Percentiles rank a stretch among this genome's conserved stretches.
These are phyloP conservation scores for Francoa sonchifolia DNA, from an alignment of 441 rosid genomes.

Conservation along the genomic window DNA sequence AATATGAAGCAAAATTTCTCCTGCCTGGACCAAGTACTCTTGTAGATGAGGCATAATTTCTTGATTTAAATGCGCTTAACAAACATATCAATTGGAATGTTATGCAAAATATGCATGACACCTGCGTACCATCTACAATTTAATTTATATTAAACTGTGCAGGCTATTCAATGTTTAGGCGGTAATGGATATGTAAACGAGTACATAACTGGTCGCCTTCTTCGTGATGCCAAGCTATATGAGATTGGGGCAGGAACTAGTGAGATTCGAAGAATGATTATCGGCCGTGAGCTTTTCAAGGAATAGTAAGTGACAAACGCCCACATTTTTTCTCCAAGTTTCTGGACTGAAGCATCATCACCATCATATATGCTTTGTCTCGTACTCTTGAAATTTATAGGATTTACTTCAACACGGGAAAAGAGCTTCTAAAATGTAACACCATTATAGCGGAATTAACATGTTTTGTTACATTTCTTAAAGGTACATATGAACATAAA, in stretches of 20 bases:
- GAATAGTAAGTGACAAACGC: slow-evolving; percentile 17
- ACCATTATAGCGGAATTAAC: too few relatives aligned
- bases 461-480: too few relatives aligned
- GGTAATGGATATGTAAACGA: slow-evolving; percentile 91
- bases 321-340: background rate
- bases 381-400: too few relatives aligned
- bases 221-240: slow-evolving; percentile 86
- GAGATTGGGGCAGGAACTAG: slow-evolving; percentile 97
- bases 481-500: too few relatives aligned
- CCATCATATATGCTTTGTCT: too few relatives aligned
- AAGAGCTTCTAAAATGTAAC: too few relatives aligned
- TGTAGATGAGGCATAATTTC: too few relatives aligned
- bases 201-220: slow-evolving; percentile 75
- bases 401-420: too few relatives aligned
- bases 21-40: too few relatives aligned
- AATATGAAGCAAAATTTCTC: too few relatives aligned
- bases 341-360: too few relatives aligned
- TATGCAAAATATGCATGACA: too few relatives aligned
- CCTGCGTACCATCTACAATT: background rate
- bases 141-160: slow-evolving; percentile 15
- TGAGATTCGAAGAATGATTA: slow-evolving; percentile 83
- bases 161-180: slow-evolving; percentile 95
- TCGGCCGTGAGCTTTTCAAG: slow-evolving; percentile 84
- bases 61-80: background rate
- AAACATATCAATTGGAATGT: background rate